Percentiles rank a stretch among this genome's conserved stretches.
Conservation (phyloP, 768 basidiomycete species). For the Mycena belliarum region DNA sequence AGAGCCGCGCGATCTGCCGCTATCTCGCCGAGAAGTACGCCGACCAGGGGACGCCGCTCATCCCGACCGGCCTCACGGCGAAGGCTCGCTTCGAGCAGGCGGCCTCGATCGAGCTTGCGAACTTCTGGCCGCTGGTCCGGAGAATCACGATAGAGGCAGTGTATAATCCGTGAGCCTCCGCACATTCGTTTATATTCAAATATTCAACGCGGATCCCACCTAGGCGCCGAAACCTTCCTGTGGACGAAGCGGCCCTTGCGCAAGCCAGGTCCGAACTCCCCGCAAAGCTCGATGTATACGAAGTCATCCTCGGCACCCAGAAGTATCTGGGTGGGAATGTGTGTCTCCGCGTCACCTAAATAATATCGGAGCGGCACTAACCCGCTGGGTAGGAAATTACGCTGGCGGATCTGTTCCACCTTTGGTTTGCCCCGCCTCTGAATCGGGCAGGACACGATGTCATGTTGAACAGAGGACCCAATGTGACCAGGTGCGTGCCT, state of each 20-base stretch:
- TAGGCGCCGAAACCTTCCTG: conserved; percentile 14
- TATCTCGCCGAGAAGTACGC: conserved; percentile 47
- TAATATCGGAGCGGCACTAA: not conserved
- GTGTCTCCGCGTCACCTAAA: not conserved
- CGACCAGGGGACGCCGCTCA: conserved; percentile 37
- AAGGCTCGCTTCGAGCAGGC: conserved; percentile 31
- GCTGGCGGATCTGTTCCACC: conserved; percentile 47
- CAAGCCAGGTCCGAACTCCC: conserved; percentile 30
- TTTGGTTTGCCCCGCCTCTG: conserved; percentile 38
- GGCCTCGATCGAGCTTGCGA: conserved; percentile 9
- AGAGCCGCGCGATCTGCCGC: conserved; percentile 46
- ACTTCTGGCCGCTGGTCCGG: conserved; percentile 1
- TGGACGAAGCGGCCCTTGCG: conserved; percentile 28
- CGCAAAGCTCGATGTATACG: conserved; percentile 50
- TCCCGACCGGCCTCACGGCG: conserved; percentile 32
- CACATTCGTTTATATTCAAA: not conserved
- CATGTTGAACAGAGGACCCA: conserved; percentile 37
- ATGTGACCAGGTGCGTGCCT: conserved; percentile 42
- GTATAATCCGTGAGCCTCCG: conserved; percentile 14
- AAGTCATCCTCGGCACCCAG: conserved; percentile 53
- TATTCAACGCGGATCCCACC: not conserved
- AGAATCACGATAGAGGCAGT: not conserved
- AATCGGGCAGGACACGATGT: conserved; percentile 27
- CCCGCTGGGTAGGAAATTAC: conserved; percentile 35
- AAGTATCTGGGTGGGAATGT: conserved; percentile 61